phyloP scores from a whole-genome alignment of 2,329 filamentous ascomycete genomes.

The Ophiostoma australiae region DNA sequence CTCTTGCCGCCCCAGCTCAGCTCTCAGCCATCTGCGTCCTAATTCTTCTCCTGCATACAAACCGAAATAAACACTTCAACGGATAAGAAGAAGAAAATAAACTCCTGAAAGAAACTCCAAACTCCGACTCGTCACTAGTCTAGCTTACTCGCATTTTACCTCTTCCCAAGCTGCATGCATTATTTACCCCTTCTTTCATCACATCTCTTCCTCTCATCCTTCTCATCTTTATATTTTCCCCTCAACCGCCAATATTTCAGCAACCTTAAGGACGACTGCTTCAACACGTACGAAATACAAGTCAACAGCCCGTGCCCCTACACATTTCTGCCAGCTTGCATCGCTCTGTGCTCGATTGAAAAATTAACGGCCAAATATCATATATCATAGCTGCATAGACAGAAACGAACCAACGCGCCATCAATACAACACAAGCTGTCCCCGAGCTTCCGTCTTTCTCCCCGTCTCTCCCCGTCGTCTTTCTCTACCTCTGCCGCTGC shows the following conservation, averaged over 20 bases:
- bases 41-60: constrained; percentile 2
- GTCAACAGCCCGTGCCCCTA: no score
- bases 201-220: not conserved
- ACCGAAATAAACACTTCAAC: not conserved
- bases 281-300: not conserved
- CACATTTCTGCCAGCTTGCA: not conserved
- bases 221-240: not conserved
- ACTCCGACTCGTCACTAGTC: not conserved
- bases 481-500: not conserved
- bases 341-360: not conserved
- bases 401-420: not conserved
- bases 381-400: not conserved
- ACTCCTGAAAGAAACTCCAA: not conserved
- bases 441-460: not conserved
- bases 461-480: not conserved
- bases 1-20: not conserved
- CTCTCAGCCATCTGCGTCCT: constrained; percentile 3
- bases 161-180: not conserved
- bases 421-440: not conserved
- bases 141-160: not conserved
- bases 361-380: not conserved
- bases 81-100: not conserved
- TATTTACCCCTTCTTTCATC: not conserved
- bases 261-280: not conserved
- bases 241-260: not conserved